Evolutionary conservation across 768 basidiomycete species (phyloP).

Genomic region (Kwoniella dejecticola): DNA sequence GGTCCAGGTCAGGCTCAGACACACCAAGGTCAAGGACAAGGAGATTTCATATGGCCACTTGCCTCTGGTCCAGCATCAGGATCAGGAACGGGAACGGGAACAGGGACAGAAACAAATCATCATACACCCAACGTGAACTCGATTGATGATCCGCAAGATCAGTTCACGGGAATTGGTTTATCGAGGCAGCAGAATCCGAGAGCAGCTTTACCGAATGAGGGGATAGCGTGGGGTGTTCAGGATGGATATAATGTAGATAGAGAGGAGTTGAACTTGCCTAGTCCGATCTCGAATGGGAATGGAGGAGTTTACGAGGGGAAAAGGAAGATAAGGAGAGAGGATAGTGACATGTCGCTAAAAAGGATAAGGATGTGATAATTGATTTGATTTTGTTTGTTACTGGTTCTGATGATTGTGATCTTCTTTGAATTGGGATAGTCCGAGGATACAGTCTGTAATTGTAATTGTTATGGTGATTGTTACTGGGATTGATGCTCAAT

Average conservation of each 20-base stretch:
- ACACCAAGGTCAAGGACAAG: too few relatives aligned
- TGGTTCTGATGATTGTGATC: background rate
- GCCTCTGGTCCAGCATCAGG: background rate
- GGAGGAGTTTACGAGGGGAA: background rate
- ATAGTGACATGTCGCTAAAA: background rate
- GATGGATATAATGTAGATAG: conserved; percentile 10
- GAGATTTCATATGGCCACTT: conserved; percentile 11
- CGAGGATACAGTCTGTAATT: background rate
- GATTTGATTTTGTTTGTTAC: background rate
- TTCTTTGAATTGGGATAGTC: too few relatives aligned
- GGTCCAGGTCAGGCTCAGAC: too few relatives aligned
- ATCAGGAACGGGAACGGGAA: background rate
- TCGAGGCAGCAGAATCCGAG: background rate
- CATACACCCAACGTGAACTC: background rate
- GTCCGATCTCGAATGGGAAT: conserved; percentile 2
- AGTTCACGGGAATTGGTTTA: background rate
- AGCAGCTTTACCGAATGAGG: background rate
- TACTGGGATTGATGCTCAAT: too few relatives aligned
- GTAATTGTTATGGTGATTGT: too few relatives aligned
- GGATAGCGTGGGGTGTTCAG: conserved; percentile 2
- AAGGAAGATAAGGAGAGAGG: background rate
- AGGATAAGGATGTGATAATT: background rate
- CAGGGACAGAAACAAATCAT: background rate
- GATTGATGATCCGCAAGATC: background rate
- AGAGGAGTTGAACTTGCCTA: conserved; percentile 7